Percentiles rank a stretch among this genome's conserved stretches.
Evolutionary conservation across 805 yeast genomes (phyloP).

Genomic region (Ogataea degrootiae): DNA sequence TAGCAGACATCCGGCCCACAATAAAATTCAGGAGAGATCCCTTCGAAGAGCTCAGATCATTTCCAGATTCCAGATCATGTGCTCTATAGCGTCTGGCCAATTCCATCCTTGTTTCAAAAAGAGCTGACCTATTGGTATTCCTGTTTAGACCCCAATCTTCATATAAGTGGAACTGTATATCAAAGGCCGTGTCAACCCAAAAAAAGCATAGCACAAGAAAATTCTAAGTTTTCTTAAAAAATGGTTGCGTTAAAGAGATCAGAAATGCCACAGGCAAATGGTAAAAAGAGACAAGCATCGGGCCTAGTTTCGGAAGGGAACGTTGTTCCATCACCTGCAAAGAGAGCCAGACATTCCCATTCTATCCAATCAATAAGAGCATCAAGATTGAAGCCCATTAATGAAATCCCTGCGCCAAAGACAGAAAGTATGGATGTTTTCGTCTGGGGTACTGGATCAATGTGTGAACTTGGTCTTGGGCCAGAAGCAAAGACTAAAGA

Average conservation of each 20-base stretch:
- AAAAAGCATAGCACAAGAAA: background rate
- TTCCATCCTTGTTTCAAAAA: too few relatives aligned
- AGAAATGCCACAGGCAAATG: slow-evolving; percentile 8
- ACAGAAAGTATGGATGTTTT: slow-evolving; percentile 63
- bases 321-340: slow-evolving; percentile 22
- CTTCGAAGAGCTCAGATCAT: too few relatives aligned
- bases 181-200: too few relatives aligned
- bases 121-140: too few relatives aligned
- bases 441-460: slow-evolving; percentile 95
- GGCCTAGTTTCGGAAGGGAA: slow-evolving; percentile 16
- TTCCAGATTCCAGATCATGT: too few relatives aligned
- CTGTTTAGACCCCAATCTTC: too few relatives aligned
- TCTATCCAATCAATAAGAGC: slow-evolving; percentile 44
- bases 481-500: slow-evolving; percentile 89
- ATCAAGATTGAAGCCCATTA: slow-evolving; percentile 45
- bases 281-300: slow-evolving; percentile 15
- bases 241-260: slow-evolving; percentile 42
- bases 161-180: too few relatives aligned
- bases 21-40: too few relatives aligned
- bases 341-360: slow-evolving; percentile 31
- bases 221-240: background rate
- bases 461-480: slow-evolving; percentile 98
- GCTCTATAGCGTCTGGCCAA: too few relatives aligned
- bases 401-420: slow-evolving; percentile 33
- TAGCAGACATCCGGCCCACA: too few relatives aligned